These are phyloP conservation scores for Dactylonectria macrodidyma DNA, from an alignment of 2,329 filamentous ascomycete species.

Conservation along the genomic window DNA sequence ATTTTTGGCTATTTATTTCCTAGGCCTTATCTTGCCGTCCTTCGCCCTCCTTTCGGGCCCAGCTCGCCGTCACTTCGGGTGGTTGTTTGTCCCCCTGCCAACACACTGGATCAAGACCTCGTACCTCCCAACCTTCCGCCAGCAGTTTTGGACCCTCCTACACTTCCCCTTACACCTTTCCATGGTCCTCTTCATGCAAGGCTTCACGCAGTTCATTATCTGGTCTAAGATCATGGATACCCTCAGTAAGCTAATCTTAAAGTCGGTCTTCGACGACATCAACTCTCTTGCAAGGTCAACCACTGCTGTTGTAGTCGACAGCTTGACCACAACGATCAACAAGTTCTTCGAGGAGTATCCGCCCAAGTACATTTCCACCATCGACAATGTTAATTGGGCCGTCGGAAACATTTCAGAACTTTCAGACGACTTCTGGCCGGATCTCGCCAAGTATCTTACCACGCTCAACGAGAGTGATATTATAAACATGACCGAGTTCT, in stretches of 20 bases:
- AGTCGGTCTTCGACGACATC: slow-evolving; percentile 31
- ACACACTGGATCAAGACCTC: slow-evolving; percentile 78
- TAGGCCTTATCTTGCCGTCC: too few relatives aligned
- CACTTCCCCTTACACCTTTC: slow-evolving; percentile 77
- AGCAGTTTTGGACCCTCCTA: slow-evolving; percentile 70
- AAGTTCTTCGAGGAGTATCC: slow-evolving; percentile 49
- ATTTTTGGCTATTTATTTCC: too few relatives aligned
- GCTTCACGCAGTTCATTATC: slow-evolving; percentile 69
- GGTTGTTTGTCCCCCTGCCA: too few relatives aligned
- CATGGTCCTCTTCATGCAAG: slow-evolving; percentile 76
- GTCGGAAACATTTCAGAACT: slow-evolving; percentile 49
- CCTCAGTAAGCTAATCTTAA: slow-evolving; percentile 40
- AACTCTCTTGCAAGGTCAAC: too few relatives aligned
- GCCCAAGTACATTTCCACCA: slow-evolving; percentile 42
- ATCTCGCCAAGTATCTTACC: slow-evolving; percentile 24
- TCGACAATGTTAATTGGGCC: slow-evolving; percentile 40
- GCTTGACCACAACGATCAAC: slow-evolving; percentile 35
- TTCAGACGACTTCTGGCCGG: slow-evolving; percentile 48
- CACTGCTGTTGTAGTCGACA: slow-evolving; percentile 38
- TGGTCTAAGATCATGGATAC: slow-evolving; percentile 59
- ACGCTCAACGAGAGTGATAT: slow-evolving; percentile 27
- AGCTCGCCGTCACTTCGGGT: too few relatives aligned
- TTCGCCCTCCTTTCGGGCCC: too few relatives aligned
- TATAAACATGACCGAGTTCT: slow-evolving; percentile 8
- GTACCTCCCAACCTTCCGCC: slow-evolving; percentile 69